Percentiles rank a stretch among this genome's conserved stretches.
phyloP scores from a whole-genome alignment of 2,329 filamentous ascomycete genomes.

The Penicillium sp. region DNA sequence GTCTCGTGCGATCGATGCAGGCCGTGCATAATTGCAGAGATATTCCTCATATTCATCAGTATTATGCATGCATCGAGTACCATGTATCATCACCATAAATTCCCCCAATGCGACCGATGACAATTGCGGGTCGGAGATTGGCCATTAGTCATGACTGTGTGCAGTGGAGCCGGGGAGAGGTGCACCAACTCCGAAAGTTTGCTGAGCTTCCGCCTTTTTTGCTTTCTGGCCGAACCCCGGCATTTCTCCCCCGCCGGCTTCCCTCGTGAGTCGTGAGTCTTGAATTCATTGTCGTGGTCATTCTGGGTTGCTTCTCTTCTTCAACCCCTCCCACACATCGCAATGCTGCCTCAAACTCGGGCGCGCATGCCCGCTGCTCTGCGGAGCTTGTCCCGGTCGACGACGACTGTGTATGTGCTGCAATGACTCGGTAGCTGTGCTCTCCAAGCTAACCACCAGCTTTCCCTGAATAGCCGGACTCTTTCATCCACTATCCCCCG shows the following conservation, averaged over 20 bases:
- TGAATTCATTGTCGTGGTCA: slow-evolving; percentile 9
- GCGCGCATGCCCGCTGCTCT: slow-evolving; percentile 31
- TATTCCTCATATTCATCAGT: not conserved
- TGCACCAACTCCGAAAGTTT: slow-evolving; percentile 17
- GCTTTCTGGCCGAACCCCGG: slow-evolving; percentile 19
- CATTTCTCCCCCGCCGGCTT: slow-evolving; percentile 16
- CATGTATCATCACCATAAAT: not conserved
- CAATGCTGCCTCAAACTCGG: slow-evolving; percentile 28
- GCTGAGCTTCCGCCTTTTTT: slow-evolving; percentile 18
- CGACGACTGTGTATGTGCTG: slow-evolving; percentile 21
- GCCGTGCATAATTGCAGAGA: too few species aligned
- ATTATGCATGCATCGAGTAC: not conserved
- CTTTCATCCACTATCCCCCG: slow-evolving; percentile 51
- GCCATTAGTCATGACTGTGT: not conserved
- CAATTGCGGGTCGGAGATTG: slow-evolving; percentile 21
- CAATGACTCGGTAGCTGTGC: slow-evolving; percentile 4
- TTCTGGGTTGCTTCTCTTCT: slow-evolving; percentile 11
- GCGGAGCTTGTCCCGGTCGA: slow-evolving; percentile 26
- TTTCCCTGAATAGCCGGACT: slow-evolving; percentile 30
- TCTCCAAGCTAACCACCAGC: slow-evolving; percentile 6
- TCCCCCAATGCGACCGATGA: slow-evolving; percentile 2
- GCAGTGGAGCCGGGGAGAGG: slow-evolving; percentile 19
- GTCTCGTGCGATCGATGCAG: too few species aligned
- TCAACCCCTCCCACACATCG: slow-evolving; percentile 9
- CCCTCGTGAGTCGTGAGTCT: not conserved